Evolutionary conservation across 257 asterid species (phyloP).

Genomic region (Scutellaria barbata): DNA sequence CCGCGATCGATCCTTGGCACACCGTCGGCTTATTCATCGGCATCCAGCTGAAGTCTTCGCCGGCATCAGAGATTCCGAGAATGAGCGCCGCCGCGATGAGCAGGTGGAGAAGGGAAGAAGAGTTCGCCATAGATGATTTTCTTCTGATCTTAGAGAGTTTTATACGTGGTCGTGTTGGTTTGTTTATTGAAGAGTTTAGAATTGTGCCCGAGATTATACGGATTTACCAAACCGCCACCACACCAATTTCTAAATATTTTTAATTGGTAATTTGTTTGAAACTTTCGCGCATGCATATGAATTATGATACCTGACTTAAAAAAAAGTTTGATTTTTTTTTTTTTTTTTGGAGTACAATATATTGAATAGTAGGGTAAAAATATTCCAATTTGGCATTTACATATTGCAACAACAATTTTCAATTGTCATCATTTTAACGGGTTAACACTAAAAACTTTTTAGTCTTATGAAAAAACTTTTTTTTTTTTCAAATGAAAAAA

Average conservation of each 20-base stretch:
- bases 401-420: no score
- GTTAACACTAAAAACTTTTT: no score
- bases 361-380: no score
- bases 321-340: no score
- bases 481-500: no score
- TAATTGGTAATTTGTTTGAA: background rate
- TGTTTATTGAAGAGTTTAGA: conserved; percentile 10
- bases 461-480: no score
- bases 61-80: conserved; percentile 31
- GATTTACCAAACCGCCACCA: conserved; percentile 31
- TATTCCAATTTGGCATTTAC: no score
- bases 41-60: conserved; percentile 37
- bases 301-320: no score
- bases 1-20: conserved; percentile 59
- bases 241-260: background rate
- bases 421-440: no score
- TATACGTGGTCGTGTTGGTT: conserved; percentile 7
- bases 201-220: background rate
- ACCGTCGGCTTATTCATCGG: conserved; percentile 30
- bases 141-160: background rate
- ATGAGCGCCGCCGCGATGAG: conserved; percentile 32
- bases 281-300: no score
- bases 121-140: conserved; percentile 35
- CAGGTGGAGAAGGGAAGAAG: conserved; percentile 31
- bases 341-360: no score